These are phyloP conservation scores for Pseudogymnoascus sp. DNA, from an alignment of 2,329 filamentous ascomycete species.

Conservation along the genomic window DNA sequence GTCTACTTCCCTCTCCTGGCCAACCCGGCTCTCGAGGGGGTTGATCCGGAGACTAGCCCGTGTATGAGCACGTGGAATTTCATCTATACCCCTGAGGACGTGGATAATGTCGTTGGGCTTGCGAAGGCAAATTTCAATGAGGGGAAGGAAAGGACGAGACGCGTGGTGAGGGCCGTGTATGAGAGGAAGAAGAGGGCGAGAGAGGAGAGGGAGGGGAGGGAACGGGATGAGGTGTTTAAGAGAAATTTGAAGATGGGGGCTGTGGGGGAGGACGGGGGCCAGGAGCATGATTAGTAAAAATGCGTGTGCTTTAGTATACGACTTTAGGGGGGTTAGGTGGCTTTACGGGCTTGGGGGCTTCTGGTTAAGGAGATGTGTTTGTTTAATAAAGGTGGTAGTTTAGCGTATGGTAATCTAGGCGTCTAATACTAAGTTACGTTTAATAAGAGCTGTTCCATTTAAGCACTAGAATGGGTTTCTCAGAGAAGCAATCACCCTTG, in stretches of 20 bases:
- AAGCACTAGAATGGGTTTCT: too few species aligned
- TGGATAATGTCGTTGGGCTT: slow-evolving; percentile 74
- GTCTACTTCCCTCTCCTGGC: slow-evolving; percentile 84
- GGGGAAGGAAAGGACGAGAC: slow-evolving; percentile 67
- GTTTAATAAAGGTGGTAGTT: neutral
- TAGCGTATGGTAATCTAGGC: neutral
- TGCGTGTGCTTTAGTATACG: neutral
- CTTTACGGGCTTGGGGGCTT: neutral
- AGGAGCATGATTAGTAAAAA: slow-evolving; percentile 46
- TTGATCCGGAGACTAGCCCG: slow-evolving; percentile 76
- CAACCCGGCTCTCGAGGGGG: slow-evolving; percentile 68
- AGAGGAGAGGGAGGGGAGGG: slow-evolving; percentile 40
- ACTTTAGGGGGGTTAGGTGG: neutral
- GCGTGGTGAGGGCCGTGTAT: slow-evolving; percentile 80
- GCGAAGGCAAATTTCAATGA: slow-evolving; percentile 82
- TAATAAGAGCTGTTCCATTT: too few species aligned
- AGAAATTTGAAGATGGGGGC: slow-evolving; percentile 41
- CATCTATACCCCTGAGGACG: slow-evolving; percentile 82
- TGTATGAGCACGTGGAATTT: slow-evolving; percentile 98
- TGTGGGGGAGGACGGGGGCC: slow-evolving; percentile 34
- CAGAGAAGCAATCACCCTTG: too few species aligned
- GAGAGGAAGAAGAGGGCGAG: slow-evolving; percentile 74
- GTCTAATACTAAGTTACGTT: neutral
- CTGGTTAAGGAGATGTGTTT: neutral
- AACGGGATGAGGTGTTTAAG: slow-evolving; percentile 35